Conservation (phyloP, 2,329 filamentous ascomycete genomes). For the Neofusicoccum kwambonambiense region DNA sequence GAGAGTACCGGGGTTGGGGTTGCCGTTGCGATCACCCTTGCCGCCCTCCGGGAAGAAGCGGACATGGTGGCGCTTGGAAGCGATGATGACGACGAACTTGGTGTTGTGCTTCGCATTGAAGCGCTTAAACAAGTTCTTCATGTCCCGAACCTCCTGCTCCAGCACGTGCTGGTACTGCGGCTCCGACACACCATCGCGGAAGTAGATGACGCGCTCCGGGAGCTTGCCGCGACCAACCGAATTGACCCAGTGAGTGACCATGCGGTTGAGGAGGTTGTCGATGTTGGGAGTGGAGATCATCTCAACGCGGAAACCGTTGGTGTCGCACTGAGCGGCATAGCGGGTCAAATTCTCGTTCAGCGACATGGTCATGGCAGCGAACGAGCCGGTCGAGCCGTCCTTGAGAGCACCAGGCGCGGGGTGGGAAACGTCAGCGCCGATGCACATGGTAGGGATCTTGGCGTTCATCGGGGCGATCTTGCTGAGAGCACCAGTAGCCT, state of each 20-base stretch:
- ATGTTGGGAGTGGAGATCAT: constrained; percentile 71
- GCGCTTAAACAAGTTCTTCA: constrained; percentile 51
- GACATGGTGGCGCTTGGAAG: constrained; percentile 91
- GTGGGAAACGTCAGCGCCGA: constrained; percentile 91
- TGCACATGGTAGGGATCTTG: constrained; percentile 66
- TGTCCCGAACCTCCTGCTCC: constrained; percentile 69
- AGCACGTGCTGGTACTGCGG: constrained; percentile 81
- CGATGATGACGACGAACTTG: constrained; percentile 82
- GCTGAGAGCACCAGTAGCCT: constrained; percentile 40
- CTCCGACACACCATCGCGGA: constrained; percentile 89
- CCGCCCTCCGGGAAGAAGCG: constrained; percentile 74
- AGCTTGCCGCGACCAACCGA: constrained; percentile 52
- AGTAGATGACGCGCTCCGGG: constrained; percentile 80
- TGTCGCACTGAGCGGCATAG: constrained; percentile 77
- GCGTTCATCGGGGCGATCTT: constrained; percentile 26
- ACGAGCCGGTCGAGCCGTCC: constrained; percentile 57
- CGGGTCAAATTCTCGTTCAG: constrained; percentile 68
- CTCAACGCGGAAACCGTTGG: constrained; percentile 79
- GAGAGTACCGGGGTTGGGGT: constrained; percentile 80
- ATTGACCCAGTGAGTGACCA: constrained; percentile 65
- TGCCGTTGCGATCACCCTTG: constrained; percentile 70
- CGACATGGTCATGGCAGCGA: constrained; percentile 84
- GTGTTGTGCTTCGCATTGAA: constrained; percentile 43
- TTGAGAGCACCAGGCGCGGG: constrained; percentile 60
- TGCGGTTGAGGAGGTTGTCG: constrained; percentile 61